These are phyloP conservation scores for Bolboschoenoplectus hybrid DNA, from an alignment of 202 grass and related monocot species.

Conservation along the genomic window DNA sequence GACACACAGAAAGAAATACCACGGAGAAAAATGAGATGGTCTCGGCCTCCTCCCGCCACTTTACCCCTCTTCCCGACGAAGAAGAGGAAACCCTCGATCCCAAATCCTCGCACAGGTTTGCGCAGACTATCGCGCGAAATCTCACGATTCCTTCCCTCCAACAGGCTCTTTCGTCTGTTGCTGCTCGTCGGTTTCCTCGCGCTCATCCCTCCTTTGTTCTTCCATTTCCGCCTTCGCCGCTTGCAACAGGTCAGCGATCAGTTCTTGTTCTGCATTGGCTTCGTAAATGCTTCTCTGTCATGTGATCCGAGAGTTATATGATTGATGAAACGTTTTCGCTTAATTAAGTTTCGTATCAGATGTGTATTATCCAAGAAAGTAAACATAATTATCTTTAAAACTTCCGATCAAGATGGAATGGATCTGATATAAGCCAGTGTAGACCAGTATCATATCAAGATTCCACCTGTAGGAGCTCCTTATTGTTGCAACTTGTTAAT, in stretches of 20 bases:
- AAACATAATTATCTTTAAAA: background rate
- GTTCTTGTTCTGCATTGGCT: background rate
- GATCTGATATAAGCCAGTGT: slow-evolving; percentile 8
- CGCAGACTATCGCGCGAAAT: slow-evolving; percentile 4
- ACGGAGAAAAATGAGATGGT: slow-evolving; percentile 42
- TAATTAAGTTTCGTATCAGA: background rate
- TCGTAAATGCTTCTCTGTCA: background rate
- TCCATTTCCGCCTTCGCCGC: slow-evolving; percentile 77
- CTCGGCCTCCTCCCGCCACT: slow-evolving; percentile 49
- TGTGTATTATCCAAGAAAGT: background rate
- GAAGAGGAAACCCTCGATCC: slow-evolving; percentile 44
- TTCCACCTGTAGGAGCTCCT: background rate
- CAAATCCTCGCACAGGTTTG: background rate
- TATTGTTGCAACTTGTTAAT: background rate
- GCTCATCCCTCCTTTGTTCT: slow-evolving; percentile 62
- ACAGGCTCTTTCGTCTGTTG: slow-evolving; percentile 55
- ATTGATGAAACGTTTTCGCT: background rate
- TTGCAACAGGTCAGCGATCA: slow-evolving; percentile 57
- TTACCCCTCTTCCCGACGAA: slow-evolving; percentile 62
- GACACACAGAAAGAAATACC: background rate
- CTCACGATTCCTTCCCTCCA: slow-evolving; percentile 50
- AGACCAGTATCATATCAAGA: background rate
- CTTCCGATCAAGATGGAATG: background rate
- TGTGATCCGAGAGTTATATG: background rate
- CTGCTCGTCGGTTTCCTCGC: slow-evolving; percentile 68